phyloP scores from a whole-genome alignment of 225 moss, liverwort and hornwort species.

The Bryum argenteum region DNA sequence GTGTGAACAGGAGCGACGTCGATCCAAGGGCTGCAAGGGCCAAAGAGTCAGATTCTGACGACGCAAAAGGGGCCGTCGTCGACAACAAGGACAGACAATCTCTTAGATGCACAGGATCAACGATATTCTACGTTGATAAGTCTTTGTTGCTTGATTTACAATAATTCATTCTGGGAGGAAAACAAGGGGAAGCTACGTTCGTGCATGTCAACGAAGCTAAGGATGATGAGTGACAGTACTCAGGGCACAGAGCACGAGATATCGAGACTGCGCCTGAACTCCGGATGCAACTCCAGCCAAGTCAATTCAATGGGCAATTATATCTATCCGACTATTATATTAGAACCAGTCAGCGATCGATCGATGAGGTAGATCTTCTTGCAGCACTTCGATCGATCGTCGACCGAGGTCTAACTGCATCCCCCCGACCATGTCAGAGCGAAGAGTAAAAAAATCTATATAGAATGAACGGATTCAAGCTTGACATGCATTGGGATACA shows the following conservation, averaged over 20 bases:
- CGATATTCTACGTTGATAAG: too few species aligned
- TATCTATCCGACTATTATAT: too few species aligned
- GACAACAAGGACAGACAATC: neutral
- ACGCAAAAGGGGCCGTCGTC: neutral
- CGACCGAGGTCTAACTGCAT: too few species aligned
- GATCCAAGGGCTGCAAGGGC: conserved; percentile 10
- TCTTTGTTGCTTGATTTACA: too few species aligned
- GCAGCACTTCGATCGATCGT: too few species aligned
- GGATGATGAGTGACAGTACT: conserved; percentile 13
- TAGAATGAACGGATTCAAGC: too few species aligned
- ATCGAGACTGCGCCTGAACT: neutral
- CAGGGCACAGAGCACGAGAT: conserved; percentile 26
- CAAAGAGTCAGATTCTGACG: conserved; percentile 19
- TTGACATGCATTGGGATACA: too few species aligned
- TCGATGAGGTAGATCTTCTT: too few species aligned
- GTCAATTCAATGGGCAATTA: conserved; percentile 43
- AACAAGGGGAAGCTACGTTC: neutral
- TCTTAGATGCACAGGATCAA: too few species aligned
- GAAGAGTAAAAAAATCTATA: too few species aligned
- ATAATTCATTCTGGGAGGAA: neutral
- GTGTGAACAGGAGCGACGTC: neutral
- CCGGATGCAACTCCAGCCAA: conserved; percentile 32
- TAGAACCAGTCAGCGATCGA: too few species aligned
- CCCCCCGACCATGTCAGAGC: too few species aligned
- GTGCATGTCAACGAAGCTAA: conserved; percentile 23